phyloP scores from a whole-genome alignment of 768 basidiomycete species.

The Nidularia sp. region DNA sequence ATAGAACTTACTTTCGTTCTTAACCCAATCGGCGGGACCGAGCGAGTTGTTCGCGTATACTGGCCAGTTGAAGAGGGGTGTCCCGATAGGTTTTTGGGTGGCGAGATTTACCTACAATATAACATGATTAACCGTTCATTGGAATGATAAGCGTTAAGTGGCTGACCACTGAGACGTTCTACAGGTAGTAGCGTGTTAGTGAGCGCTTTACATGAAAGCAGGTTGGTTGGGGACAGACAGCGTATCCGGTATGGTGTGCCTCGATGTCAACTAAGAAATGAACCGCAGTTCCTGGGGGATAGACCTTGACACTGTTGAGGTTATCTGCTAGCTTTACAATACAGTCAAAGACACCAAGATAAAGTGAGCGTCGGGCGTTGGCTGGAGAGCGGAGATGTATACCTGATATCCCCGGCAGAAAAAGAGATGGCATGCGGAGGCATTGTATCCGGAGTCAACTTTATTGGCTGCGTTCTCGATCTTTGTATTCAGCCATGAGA shows the following conservation, averaged over 20 bases:
- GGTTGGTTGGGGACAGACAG: constrained; percentile 13
- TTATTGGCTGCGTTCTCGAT: constrained; percentile 25
- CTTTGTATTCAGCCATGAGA: constrained; percentile 8
- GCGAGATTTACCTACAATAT: constrained; percentile 20
- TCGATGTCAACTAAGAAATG: constrained; percentile 24
- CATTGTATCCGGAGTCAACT: constrained; percentile 22
- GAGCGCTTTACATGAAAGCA: neutral
- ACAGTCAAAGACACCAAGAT: neutral
- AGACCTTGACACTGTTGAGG: constrained; percentile 18
- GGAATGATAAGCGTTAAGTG: neutral
- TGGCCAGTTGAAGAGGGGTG: constrained; percentile 24
- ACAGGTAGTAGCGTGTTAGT: neutral
- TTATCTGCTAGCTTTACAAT: constrained; percentile 23
- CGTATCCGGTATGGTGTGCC: constrained; percentile 29
- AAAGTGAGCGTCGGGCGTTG: neutral
- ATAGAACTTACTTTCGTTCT: constrained; percentile 26
- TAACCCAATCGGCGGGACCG: constrained; percentile 23
- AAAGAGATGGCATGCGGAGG: constrained; percentile 25
- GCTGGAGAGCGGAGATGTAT: neutral
- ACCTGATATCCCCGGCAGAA: constrained; percentile 29
- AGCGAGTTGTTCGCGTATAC: constrained; percentile 26
- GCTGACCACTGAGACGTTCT: constrained; percentile 29
- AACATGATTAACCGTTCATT: neutral
- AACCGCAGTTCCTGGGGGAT: constrained; percentile 22
- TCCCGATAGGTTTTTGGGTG: constrained; percentile 20